Evolutionary conservation across 2,329 filamentous ascomycete genomes (phyloP), one percentile per base, ranked within the genome.

Genomic region (Xylaria hypoxylon): DNA sequence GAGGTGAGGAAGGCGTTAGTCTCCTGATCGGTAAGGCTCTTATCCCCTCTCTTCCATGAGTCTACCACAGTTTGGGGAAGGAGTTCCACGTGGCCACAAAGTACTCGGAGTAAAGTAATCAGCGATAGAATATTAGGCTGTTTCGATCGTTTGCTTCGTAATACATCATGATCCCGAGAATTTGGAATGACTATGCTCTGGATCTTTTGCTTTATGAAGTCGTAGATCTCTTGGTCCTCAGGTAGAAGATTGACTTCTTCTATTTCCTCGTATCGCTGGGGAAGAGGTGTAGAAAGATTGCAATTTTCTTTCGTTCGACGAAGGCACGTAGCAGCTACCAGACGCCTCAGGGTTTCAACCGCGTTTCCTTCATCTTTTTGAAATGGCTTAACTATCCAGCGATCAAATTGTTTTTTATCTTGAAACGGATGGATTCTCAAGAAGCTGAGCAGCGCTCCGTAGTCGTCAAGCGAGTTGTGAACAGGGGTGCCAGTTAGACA

Each of bases 401-500:
- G 22, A 6, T 40, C 38, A 19, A 67, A 70, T 5, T 31, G 45
- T 6, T 6, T 13, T 17, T 59, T 65, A 1, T 48, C 28, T 0
- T 33, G 11, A 5, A 79, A 72, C 0, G 72, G 68, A 0, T 60
- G 52, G 6, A 79, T 70, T 1, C 74, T 22, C 5, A 81, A 45
- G 51, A 81, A 82, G 17, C 60, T 60, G 0, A 81, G 64, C 0
- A 83, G 70, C 0, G 80, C 72, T 0, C 78, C 80, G 26, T 77
- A 79, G 64, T 83, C 80, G 22, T 82, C 77, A 0, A 83, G 71
- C 0, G 72, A 73, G 56, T 83, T 82, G 3, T 81, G 79, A 2
- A 82, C 79, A 0, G 80, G 80, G 0, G 80, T 82, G 7, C 80
- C 80, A 0, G 79, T 81, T 3, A 82, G 70, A 57, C 79, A 81